A percentile compares a stretch with the other conserved stretches of the same genome.
phyloP scores from a whole-genome alignment of 192 early-diverging fungal species.

The Umbelopsis vinacea region DNA sequence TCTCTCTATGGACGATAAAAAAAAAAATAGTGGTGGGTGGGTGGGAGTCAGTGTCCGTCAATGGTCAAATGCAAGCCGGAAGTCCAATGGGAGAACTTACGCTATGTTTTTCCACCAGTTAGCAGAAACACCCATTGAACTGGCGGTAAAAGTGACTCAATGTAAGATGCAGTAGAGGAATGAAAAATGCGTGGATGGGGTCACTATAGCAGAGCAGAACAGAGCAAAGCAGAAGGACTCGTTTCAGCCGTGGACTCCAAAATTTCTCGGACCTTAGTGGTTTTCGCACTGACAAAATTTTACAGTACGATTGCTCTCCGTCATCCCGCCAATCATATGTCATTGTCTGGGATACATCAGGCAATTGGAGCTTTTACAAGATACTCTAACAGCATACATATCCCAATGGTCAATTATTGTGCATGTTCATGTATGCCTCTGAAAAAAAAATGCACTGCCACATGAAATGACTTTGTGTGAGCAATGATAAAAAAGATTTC shows the following conservation, averaged over 20 bases:
- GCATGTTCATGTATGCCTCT: too few species aligned
- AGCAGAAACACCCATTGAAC: slow-evolving; percentile 29
- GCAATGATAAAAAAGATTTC: too few species aligned
- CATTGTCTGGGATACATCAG: too few species aligned
- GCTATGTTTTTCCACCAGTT: slow-evolving; percentile 33
- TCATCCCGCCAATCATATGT: background rate
- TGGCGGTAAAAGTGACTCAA: background rate
- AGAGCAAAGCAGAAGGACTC: background rate
- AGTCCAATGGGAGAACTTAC: slow-evolving; percentile 18
- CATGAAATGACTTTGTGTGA: too few species aligned
- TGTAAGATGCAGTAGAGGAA: background rate
- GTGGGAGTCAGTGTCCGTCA: background rate
- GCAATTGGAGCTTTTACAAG: too few species aligned
- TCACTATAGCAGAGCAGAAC: background rate
- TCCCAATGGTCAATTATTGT: too few species aligned
- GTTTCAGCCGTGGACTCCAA: background rate
- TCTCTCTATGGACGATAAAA: slow-evolving; percentile 21
- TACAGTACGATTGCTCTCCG: background rate
- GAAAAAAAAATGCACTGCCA: too few species aligned
- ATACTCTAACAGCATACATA: too few species aligned
- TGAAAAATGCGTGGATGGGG: background rate
- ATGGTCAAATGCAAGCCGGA: background rate
- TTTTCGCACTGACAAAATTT: background rate
- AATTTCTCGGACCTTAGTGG: background rate
- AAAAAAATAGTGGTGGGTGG: background rate